Base-by-base conservation (phyloP, 1,284 basidiomycete genomes). In the Paramarasmius palmivorus region DNA sequence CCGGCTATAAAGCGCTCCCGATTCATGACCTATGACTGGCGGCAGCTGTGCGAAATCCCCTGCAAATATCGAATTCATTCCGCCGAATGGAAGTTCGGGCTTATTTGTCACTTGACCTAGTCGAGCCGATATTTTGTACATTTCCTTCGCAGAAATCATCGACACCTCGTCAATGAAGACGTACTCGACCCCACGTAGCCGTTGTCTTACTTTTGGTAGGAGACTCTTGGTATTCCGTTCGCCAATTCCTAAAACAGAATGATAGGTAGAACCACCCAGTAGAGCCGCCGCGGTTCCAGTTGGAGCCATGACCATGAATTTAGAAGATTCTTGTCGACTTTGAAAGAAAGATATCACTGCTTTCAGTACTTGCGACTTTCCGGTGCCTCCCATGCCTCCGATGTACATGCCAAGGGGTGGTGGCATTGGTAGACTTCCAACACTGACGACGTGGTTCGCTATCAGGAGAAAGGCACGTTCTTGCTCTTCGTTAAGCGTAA, bases 311-410 rank as follows among this genome's bases (percentile, higher is more conserved):
- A 52, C 8, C 9, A 20, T 10, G 3, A 52, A 22, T 9, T 19
- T 1, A 4, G 9, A n/a, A 2, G 9, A 2, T 25, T 52, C 14
- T 5, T 22, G 29, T 19, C 41, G 23, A 3, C 3, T 3, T 2
- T 36, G 3, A 32, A 53, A 53, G 25, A 53, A 53, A 10, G 25
- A 17, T 3, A 46, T 37, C 2, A 73, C 25, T 0, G 70, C 65
- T 26, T 66, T 61, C 0, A 75, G 61, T 0, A 75, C 72, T 19
- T 62, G 65, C 8, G 68, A 65, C 57, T 74, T 73, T 3, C 70
- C 68, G 6, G 65, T 70, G 6, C 70, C 65, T 14, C 59, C 68
- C 57, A 64, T 62, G 14, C 69, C 70, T 15, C 63, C 67, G 12
- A 72, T 15, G 42, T 66, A 65, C 68, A 72, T 68, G 29, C 55